Conservation (phyloP, 2,329 filamentous ascomycete genomes). For the Clonostachys byssicola region DNA sequence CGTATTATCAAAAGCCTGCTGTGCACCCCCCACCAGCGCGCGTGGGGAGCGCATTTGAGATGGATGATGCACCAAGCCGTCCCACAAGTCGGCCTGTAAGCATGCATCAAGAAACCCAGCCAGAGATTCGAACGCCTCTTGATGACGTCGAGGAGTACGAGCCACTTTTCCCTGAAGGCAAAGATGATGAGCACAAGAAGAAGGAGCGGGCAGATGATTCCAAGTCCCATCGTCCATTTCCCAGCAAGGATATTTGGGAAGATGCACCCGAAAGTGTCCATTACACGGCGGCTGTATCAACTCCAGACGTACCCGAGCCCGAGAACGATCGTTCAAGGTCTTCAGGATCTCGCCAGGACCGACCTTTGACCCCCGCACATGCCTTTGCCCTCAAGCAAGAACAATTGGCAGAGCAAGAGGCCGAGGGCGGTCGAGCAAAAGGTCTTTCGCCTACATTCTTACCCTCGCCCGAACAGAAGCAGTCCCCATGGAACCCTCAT, state of each 20-base stretch:
- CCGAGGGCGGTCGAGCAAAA: slow-evolving; percentile 6
- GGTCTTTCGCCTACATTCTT: slow-evolving; percentile 30
- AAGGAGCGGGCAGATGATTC: slow-evolving; percentile 33
- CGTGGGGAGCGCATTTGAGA: slow-evolving; percentile 53
- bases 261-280: slow-evolving; percentile 86
- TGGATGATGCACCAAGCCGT: slow-evolving; percentile 54
- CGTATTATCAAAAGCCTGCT: slow-evolving; percentile 71
- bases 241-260: slow-evolving; percentile 96
- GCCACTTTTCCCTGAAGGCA: slow-evolving; percentile 83
- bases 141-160: slow-evolving; percentile 94
- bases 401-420: slow-evolving; percentile 57
- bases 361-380: slow-evolving; percentile 53
- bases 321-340: slow-evolving; percentile 28
- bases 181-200: slow-evolving; percentile 41
- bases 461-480: slow-evolving; percentile 22
- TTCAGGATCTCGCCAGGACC: slow-evolving; percentile 18
- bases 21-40: slow-evolving; percentile 70
- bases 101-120: slow-evolving; percentile 50
- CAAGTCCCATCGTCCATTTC: slow-evolving; percentile 68
- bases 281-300: slow-evolving; percentile 76
- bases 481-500: slow-evolving; percentile 36
- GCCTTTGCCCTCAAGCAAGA: slow-evolving; percentile 64
- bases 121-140: slow-evolving; percentile 59
- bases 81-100: slow-evolving; percentile 58
- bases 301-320: slow-evolving; percentile 50